phyloP scores from a whole-genome alignment of 1,284 basidiomycete genomes.

The Cryptococcus hybrid region DNA sequence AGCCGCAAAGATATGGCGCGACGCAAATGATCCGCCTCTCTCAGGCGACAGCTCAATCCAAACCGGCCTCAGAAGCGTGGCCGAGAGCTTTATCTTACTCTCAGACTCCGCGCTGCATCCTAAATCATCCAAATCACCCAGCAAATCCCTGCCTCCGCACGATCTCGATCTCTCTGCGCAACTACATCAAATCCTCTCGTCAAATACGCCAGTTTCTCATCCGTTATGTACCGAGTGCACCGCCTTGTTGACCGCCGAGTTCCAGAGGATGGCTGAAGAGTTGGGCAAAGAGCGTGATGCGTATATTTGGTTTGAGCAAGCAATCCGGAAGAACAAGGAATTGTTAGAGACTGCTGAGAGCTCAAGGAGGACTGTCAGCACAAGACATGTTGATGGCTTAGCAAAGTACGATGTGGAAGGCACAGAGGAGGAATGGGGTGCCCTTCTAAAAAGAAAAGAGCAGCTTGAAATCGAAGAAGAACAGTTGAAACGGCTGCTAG shows the following conservation, averaged over 20 bases:
- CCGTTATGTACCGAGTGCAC: slow-evolving; percentile 95
- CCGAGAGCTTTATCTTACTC: slow-evolving; percentile 84
- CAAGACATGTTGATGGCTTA: slow-evolving; percentile 48
- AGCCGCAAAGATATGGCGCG: slow-evolving; percentile 49
- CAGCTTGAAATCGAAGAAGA: slow-evolving; percentile 71
- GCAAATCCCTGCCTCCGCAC: slow-evolving; percentile 55
- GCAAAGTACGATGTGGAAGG: slow-evolving; percentile 36
- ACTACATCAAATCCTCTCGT: slow-evolving; percentile 75
- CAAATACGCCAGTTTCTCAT: slow-evolving; percentile 82
- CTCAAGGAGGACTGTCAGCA: slow-evolving; percentile 57
- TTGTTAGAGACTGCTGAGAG: background rate
- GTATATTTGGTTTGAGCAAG: slow-evolving; percentile 87
- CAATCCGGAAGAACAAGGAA: slow-evolving; percentile 55
- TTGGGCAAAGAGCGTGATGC: slow-evolving; percentile 88
- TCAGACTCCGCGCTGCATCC: slow-evolving; percentile 69
- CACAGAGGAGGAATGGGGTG: slow-evolving; percentile 48
- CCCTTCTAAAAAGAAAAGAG: slow-evolving; percentile 57
- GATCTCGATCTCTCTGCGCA: slow-evolving; percentile 54
- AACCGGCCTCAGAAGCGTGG: slow-evolving; percentile 32
- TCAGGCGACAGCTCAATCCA: slow-evolving; percentile 25
- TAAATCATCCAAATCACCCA: slow-evolving; percentile 33
- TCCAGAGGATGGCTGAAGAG: slow-evolving; percentile 83
- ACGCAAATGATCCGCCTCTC: slow-evolving; percentile 61
- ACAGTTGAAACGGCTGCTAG: slow-evolving; percentile 34
- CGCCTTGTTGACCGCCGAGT: slow-evolving; percentile 69